Evolutionary conservation across 1,139 yeast species (phyloP).

Genomic region (Candida mesenterica): DNA sequence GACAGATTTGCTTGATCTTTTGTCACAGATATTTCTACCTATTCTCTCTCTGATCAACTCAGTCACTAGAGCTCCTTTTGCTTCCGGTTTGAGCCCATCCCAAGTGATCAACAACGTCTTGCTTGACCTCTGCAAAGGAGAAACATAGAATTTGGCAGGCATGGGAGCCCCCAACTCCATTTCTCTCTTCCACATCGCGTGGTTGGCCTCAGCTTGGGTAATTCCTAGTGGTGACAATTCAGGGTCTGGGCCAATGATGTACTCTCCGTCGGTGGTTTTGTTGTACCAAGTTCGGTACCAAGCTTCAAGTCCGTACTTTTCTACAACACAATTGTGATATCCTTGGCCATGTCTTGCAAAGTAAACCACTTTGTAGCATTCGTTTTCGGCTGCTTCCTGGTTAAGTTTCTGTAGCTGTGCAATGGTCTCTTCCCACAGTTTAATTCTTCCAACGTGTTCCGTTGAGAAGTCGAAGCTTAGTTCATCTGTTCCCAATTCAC

Average conservation of each 20-base stretch:
- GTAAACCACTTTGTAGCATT: constrained; percentile 36
- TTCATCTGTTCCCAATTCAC: constrained; percentile 36
- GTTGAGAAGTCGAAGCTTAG: constrained; percentile 34
- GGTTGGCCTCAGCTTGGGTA: constrained; percentile 33
- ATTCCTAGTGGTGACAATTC: constrained; percentile 40
- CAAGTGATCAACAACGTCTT: constrained; percentile 23
- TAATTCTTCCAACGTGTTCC: constrained; percentile 38
- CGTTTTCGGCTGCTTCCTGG: constrained; percentile 21
- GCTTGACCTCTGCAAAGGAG: constrained; percentile 25
- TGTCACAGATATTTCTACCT: constrained; percentile 25
- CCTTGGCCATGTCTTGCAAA: constrained; percentile 50
- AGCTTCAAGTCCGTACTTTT: constrained; percentile 37
- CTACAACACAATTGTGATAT: constrained; percentile 42
- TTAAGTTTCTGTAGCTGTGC: constrained; percentile 30
- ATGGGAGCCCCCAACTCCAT: constrained; percentile 20
- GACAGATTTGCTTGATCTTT: constrained; percentile 25
- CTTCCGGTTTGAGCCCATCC: constrained; percentile 19
- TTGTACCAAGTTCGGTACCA: constrained; percentile 45
- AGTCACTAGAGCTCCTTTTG: constrained; percentile 13
- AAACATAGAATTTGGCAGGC: constrained; percentile 24
- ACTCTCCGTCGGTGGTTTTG: constrained; percentile 40
- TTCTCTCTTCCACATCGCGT: constrained; percentile 20
- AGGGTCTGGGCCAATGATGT: constrained; percentile 50
- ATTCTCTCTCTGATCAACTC: constrained; percentile 17
- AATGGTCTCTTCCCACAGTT: constrained; percentile 33